These are phyloP conservation scores for Cokeromyces recurvatus DNA, from an alignment of 371 early-diverging fungal genomes.

Conservation along the genomic window DNA sequence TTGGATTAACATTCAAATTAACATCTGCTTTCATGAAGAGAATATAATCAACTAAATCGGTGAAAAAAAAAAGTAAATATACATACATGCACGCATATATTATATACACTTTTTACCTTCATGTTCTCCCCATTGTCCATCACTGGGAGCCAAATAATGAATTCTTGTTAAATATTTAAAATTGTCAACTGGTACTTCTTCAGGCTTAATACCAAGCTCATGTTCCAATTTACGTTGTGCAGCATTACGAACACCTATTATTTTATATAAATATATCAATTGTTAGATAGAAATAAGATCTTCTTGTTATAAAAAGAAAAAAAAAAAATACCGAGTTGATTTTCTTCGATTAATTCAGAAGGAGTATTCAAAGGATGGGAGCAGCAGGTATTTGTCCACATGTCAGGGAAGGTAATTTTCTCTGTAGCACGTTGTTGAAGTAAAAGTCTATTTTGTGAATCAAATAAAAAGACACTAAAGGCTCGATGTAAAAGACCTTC, in stretches of 20 bases:
- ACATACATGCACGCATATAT: not conserved
- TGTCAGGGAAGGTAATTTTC: conserved; percentile 96
- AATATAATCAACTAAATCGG: conserved; percentile 83
- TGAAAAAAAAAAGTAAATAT: not conserved
- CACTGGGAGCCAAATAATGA: conserved; percentile 91
- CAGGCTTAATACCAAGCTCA: conserved; percentile 87
- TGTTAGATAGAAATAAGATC: not conserved
- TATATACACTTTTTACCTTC: conserved; percentile 60
- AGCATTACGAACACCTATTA: conserved; percentile 45
- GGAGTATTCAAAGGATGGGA: conserved; percentile 87
- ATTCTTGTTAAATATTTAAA: conserved; percentile 90
- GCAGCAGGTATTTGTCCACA: conserved; percentile 98
- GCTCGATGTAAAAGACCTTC: conserved; percentile 92
- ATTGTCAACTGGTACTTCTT: conserved; percentile 74
- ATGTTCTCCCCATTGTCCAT: conserved; percentile 97
- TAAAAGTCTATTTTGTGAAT: conserved; percentile 72
- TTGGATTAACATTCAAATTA: conserved; percentile 61
- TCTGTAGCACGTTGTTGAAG: conserved; percentile 92
- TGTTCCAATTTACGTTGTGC: conserved; percentile 89
- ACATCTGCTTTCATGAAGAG: conserved; percentile 77
- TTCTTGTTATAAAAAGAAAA: too few species aligned
- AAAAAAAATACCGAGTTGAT: conserved; percentile 66
- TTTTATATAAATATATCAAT: not conserved
- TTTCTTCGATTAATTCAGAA: conserved; percentile 77
- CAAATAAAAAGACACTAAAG: conserved; percentile 94